Conservation (phyloP, 1,284 basidiomycete species). For the Ustilago sp. region DNA sequence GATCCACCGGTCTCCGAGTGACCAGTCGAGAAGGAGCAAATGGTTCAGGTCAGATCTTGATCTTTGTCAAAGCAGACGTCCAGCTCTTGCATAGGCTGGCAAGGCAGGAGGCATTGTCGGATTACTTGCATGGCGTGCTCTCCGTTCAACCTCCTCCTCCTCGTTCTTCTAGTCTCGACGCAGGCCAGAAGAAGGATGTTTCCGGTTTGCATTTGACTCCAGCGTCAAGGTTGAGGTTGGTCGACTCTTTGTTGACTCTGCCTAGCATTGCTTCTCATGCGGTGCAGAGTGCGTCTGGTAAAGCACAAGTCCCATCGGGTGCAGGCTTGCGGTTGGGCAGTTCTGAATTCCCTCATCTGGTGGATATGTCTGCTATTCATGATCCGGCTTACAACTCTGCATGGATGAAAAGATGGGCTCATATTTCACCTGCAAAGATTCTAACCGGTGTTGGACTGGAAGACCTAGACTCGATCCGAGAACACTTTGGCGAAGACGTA, state of each 20-base stretch:
- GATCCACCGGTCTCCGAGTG: slow-evolving; percentile 52
- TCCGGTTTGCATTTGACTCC: slow-evolving; percentile 41
- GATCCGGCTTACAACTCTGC: slow-evolving; percentile 59
- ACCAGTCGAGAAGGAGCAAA: slow-evolving; percentile 54
- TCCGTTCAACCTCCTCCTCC: slow-evolving; percentile 35
- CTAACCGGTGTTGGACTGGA: slow-evolving; percentile 49
- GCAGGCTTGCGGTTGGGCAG: slow-evolving; percentile 52
- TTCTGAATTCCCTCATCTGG: slow-evolving; percentile 60
- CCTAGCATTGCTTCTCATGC: slow-evolving; percentile 31
- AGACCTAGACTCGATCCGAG: slow-evolving; percentile 64
- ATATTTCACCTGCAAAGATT: slow-evolving; percentile 42
- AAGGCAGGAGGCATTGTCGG: slow-evolving; percentile 48
- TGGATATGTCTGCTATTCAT: slow-evolving; percentile 66
- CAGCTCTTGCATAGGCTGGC: slow-evolving; percentile 36
- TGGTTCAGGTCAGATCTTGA: slow-evolving; percentile 45
- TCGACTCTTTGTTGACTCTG: slow-evolving; percentile 55
- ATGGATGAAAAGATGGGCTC: slow-evolving; percentile 64
- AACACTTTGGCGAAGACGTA: slow-evolving; percentile 67
- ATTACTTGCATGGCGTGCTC: slow-evolving; percentile 63
- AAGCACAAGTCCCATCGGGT: slow-evolving; percentile 36
- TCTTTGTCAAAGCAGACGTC: slow-evolving; percentile 60
- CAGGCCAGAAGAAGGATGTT: too few relatives aligned
- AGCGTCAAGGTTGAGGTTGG: slow-evolving; percentile 56
- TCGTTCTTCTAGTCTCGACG: slow-evolving; percentile 34
- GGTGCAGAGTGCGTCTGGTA: slow-evolving; percentile 18